Evolutionary conservation across 495 filamentous ascomycete species (phyloP).

Genomic region (Hyaloscypha hepaticicola): DNA sequence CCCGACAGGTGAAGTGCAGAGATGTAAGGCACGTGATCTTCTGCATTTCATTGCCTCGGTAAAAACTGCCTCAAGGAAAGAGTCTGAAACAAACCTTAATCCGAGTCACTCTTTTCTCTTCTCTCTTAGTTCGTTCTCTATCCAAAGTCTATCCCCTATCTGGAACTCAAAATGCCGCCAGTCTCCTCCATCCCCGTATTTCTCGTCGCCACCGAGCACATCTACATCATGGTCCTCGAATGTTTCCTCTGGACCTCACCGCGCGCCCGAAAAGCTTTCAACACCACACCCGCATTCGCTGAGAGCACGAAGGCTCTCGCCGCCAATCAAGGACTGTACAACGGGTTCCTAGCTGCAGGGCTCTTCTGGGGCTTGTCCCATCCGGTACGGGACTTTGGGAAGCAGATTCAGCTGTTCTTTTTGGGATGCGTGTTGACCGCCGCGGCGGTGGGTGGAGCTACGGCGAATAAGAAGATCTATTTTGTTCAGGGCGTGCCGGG

Average conservation of each 20-base stretch:
- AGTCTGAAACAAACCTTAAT: too few species aligned
- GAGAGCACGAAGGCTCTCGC: conserved; percentile 32
- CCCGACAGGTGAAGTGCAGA: too few species aligned
- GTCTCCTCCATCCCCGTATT: conserved; percentile 25
- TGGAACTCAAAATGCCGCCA: conserved; percentile 24
- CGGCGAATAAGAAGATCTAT: conserved; percentile 30
- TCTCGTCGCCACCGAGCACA: conserved; percentile 32
- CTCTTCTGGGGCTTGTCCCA: conserved; percentile 34
- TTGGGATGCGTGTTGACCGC: conserved; percentile 36
- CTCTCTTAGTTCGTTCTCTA: not conserved
- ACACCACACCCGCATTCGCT: conserved; percentile 32
- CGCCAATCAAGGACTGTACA: conserved; percentile 39
- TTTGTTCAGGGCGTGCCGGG: conserved; percentile 36
- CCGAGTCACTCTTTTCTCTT: too few species aligned
- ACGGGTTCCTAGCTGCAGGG: conserved; percentile 39
- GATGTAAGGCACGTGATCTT: too few species aligned
- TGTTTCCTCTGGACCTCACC: conserved; percentile 37
- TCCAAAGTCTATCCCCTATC: too few species aligned
- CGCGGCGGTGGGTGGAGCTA: conserved; percentile 33
- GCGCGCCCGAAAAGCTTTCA: conserved; percentile 35
- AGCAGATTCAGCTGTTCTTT: conserved; percentile 36
- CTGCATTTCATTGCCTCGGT: too few species aligned
- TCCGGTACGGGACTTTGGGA: conserved; percentile 31
- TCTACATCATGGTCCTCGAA: conserved; percentile 38
- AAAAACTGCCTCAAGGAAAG: too few species aligned